These are phyloP conservation scores for Podospora comata DNA, from an alignment of 495 filamentous ascomycete genomes.

Conservation along the genomic window DNA sequence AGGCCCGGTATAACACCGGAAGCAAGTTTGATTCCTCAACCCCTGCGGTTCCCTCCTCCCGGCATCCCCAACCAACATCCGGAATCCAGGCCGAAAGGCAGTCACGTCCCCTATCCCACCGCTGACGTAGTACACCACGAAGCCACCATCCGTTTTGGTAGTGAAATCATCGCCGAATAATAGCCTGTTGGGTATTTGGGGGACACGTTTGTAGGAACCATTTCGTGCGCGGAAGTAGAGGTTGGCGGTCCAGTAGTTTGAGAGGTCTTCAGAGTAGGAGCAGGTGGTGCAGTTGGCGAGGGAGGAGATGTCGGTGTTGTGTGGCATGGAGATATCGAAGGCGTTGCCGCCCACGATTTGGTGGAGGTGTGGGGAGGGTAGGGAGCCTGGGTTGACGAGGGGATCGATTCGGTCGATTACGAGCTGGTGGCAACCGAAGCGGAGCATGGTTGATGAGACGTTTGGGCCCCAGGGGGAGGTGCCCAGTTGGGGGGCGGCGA, in stretches of 20 bases:
- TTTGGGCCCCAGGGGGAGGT: not conserved
- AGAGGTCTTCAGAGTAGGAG: constrained; percentile 38
- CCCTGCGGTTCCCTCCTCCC: constrained; percentile 20
- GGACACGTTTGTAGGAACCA: constrained; percentile 41
- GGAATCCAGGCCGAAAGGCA: constrained; percentile 41
- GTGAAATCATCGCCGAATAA: constrained; percentile 40
- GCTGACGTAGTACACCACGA: constrained; percentile 44
- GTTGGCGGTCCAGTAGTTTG: constrained; percentile 48
- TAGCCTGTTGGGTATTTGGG: constrained; percentile 38
- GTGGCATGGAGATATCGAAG: constrained; percentile 35
- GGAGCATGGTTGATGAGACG: constrained; percentile 26
- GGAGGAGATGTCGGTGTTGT: constrained; percentile 31
- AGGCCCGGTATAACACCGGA: constrained; percentile 41
- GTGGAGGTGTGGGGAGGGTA: constrained; percentile 40
- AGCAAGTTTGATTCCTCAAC: constrained; percentile 36
- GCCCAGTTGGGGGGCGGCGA: not conserved
- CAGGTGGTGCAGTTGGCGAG: constrained; percentile 38
- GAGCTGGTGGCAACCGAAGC: constrained; percentile 44
- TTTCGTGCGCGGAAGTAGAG: constrained; percentile 43
- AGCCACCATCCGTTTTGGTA: constrained; percentile 40
- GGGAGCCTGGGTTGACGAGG: constrained; percentile 36
- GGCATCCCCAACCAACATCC: constrained; percentile 42
- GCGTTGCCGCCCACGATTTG: constrained; percentile 41
- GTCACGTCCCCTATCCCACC: constrained; percentile 36
- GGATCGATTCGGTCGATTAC: constrained; percentile 40